Percentiles rank a stretch among this genome's conserved stretches.
Evolutionary conservation across 2,329 filamentous ascomycete species (phyloP).

Genomic region (Lasiodiplodia sp.): DNA sequence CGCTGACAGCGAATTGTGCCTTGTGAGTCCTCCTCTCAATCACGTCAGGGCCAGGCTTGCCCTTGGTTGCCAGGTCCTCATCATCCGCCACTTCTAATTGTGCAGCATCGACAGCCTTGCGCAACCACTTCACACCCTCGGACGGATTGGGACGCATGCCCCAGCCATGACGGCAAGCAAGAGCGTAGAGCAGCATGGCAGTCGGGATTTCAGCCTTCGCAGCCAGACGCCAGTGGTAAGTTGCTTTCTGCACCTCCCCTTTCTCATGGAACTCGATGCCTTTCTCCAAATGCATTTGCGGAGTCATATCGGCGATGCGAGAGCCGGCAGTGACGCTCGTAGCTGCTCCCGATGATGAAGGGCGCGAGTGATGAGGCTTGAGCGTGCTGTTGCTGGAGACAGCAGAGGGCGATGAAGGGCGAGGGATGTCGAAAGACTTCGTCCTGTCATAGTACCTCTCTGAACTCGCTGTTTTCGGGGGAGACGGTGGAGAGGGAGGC

Average conservation of each 20-base stretch:
- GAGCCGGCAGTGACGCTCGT: conserved; percentile 33
- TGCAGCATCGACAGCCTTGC: conserved; percentile 86
- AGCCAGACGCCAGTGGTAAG: conserved; percentile 91
- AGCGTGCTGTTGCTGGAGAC: conserved; percentile 55
- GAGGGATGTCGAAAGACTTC: conserved; percentile 35
- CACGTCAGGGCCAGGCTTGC: conserved; percentile 66
- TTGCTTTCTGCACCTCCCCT: conserved; percentile 89
- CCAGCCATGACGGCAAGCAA: conserved; percentile 96
- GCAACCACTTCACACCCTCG: conserved; percentile 91
- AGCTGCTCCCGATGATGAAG: conserved; percentile 27
- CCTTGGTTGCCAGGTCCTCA: conserved; percentile 68
- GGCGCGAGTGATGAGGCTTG: conserved; percentile 39
- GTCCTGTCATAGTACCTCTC: conserved; percentile 29
- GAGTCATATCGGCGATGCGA: conserved; percentile 70
- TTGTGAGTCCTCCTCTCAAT: conserved; percentile 81
- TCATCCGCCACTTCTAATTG: conserved; percentile 84
- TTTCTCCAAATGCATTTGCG: conserved; percentile 88
- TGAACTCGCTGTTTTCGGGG: conserved; percentile 41
- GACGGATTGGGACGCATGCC: conserved; percentile 91
- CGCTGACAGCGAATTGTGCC: conserved; percentile 91
- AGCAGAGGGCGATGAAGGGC: conserved; percentile 42
- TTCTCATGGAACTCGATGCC: conserved; percentile 90
- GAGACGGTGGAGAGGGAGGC: conserved; percentile 49
- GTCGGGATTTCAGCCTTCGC: conserved; percentile 86
- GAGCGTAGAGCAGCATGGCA: conserved; percentile 93